Percentiles rank a stretch among this genome's conserved stretches.
These are phyloP conservation scores for Scheffersomyces stambukii DNA, from an alignment of 1,139 yeast genomes.

Conservation along the genomic window DNA sequence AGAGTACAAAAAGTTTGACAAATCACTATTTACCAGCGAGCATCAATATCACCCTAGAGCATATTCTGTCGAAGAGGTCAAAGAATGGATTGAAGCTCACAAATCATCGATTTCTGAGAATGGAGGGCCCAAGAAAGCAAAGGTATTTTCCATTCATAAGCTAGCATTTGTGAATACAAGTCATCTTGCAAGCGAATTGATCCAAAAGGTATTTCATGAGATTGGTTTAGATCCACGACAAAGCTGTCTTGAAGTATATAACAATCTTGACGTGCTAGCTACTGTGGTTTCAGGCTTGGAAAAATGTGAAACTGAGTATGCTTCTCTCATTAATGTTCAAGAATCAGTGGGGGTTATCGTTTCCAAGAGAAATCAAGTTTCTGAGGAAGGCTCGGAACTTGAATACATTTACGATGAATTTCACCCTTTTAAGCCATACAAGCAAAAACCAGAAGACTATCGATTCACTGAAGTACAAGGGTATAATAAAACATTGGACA, in stretches of 20 bases:
- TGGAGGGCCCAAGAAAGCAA: slow-evolving; percentile 27
- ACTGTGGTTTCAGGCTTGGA: slow-evolving; percentile 43
- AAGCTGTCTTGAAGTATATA: slow-evolving; percentile 34
- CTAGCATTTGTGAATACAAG: slow-evolving; percentile 65
- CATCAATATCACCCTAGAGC: slow-evolving; percentile 4
- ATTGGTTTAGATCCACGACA: slow-evolving; percentile 43
- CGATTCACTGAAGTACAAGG: slow-evolving; percentile 45
- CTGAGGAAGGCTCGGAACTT: slow-evolving; percentile 23
- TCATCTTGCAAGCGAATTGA: slow-evolving; percentile 73
- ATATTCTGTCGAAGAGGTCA: slow-evolving; percentile 34
- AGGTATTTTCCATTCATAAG: slow-evolving; percentile 64
- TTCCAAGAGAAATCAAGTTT: slow-evolving; percentile 52
- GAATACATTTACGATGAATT: slow-evolving; percentile 68
- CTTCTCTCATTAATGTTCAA: slow-evolving; percentile 15
- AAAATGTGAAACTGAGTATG: slow-evolving; percentile 42
- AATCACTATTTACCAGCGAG: slow-evolving; percentile 10
- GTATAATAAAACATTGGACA: slow-evolving; percentile 78
- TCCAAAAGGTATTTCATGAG: slow-evolving; percentile 52
- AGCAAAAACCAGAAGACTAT: slow-evolving; percentile 28
- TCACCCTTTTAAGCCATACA: slow-evolving; percentile 73
- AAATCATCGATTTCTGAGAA: slow-evolving; percentile 10
- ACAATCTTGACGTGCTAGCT: slow-evolving; percentile 15
- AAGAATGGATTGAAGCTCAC: slow-evolving; percentile 47
- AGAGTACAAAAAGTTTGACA: slow-evolving; percentile 57
- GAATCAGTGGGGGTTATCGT: slow-evolving; percentile 60